These are phyloP conservation scores for Naegleria lovaniensis DNA, from an alignment of 208 protist species.

Conservation along the genomic window DNA sequence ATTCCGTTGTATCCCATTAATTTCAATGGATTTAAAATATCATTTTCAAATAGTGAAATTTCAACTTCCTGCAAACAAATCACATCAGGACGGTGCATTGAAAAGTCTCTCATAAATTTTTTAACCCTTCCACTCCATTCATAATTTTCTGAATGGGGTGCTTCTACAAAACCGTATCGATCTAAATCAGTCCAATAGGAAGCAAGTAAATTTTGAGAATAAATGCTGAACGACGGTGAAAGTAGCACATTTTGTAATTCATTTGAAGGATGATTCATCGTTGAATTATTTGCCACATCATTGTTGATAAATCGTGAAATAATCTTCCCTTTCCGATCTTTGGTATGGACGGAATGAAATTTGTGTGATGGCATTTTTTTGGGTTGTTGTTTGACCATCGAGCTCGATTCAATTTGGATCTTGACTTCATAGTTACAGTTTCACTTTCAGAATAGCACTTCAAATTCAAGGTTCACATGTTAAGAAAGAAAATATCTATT, in stretches of 20 bases:
- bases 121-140: background rate
- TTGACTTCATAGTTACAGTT: too few relatives aligned
- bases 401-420: too few relatives aligned
- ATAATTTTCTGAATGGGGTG: background rate
- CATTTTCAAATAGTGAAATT: background rate
- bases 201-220: background rate
- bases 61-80: background rate
- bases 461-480: too few relatives aligned
- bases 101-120: background rate
- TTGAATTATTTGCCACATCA: too few relatives aligned
- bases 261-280: too few relatives aligned
- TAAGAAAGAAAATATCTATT: background rate
- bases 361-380: too few relatives aligned
- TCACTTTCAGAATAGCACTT: too few relatives aligned
- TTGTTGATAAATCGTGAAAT: too few relatives aligned
- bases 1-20: background rate
- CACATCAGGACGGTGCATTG: background rate
- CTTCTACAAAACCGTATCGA: background rate
- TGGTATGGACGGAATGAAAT: too few relatives aligned
- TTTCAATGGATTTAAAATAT: background rate
- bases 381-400: too few relatives aligned
- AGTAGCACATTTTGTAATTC: too few relatives aligned
- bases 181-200: background rate
- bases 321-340: too few relatives aligned
- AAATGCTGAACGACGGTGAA: background rate